These are phyloP conservation scores for Yamadazyma siamensis DNA, from an alignment of 1,139 yeast genomes.

Conservation along the genomic window DNA sequence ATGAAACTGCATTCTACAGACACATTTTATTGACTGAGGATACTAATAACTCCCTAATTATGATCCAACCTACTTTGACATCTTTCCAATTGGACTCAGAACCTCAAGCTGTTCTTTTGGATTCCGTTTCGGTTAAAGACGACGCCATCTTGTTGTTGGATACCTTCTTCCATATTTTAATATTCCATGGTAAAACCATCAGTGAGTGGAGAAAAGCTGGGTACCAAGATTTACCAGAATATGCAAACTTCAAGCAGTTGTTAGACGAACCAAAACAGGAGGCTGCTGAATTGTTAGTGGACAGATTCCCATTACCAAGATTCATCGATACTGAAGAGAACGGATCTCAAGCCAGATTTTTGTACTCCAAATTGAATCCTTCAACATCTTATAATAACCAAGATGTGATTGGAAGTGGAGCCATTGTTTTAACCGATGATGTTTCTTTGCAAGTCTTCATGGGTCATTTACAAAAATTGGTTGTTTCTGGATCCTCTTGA, in stretches of 20 bases:
- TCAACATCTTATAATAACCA: constrained; percentile 73
- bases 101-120: constrained; percentile 92
- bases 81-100: constrained; percentile 77
- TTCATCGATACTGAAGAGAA: constrained; percentile 91
- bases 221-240: constrained; percentile 87
- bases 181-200: constrained; percentile 91
- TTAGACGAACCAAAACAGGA: constrained; percentile 89
- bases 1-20: constrained; percentile 96
- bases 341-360: constrained; percentile 96
- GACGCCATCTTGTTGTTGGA: constrained; percentile 85
- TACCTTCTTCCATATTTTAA: constrained; percentile 93
- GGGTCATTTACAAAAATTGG: constrained; percentile 83
- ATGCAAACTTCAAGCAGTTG: constrained; percentile 80
- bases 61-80: constrained; percentile 95
- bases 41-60: constrained; percentile 86
- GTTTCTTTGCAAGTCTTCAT: constrained; percentile 89
- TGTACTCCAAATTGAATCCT: constrained; percentile 91
- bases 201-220: constrained; percentile 97
- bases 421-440: constrained; percentile 92
- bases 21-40: constrained; percentile 91
- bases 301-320: constrained; percentile 55
- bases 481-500: constrained; percentile 52
- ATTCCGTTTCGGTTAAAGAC: constrained; percentile 87
- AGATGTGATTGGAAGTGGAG: constrained; percentile 54
- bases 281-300: constrained; percentile 86